phyloP scores from a whole-genome alignment of 495 filamentous ascomycete species.

The Xeromyces bisporus region DNA sequence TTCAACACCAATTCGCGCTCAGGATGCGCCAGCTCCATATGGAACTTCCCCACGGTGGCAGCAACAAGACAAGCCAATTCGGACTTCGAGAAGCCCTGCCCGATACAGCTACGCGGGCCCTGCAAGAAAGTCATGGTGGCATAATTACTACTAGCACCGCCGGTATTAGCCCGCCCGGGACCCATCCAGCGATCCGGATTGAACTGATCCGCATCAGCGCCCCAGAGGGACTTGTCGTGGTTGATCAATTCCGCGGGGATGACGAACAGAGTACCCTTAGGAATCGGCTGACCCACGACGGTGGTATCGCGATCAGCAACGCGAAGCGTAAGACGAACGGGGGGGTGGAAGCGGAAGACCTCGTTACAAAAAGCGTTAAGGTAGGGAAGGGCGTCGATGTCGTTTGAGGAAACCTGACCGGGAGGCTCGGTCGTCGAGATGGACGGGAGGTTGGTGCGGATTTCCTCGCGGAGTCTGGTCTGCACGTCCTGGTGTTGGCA shows the following conservation, averaged over 20 bases:
- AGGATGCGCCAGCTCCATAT: constrained; percentile 44
- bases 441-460: constrained; percentile 24
- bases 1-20: constrained; percentile 42
- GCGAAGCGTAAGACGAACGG: constrained; percentile 33
- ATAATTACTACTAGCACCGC: constrained; percentile 43
- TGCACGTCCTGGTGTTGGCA: constrained; percentile 30
- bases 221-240: constrained; percentile 63
- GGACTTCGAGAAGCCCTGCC: constrained; percentile 59
- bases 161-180: constrained; percentile 30
- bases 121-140: constrained; percentile 73
- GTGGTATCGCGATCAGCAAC: constrained; percentile 28
- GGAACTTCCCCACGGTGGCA: constrained; percentile 50
- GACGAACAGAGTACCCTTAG: constrained; percentile 34
- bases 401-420: constrained; percentile 18
- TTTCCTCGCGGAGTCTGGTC: constrained; percentile 28
- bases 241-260: constrained; percentile 45
- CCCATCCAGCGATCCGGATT: constrained; percentile 63
- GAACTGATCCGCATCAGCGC: constrained; percentile 62
- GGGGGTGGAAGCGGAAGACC: constrained; percentile 32
- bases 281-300: constrained; percentile 26
- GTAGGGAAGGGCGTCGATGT: constrained; percentile 33
- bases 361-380: constrained; percentile 37
- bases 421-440: constrained; percentile 4
- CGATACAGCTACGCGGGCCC: constrained; percentile 70
- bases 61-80: constrained; percentile 78